Evolutionary conservation across 805 yeast species (phyloP), one percentile per base, ranked within the genome.

Genomic region (Hanseniaspora pseudoguilliermondii): DNA sequence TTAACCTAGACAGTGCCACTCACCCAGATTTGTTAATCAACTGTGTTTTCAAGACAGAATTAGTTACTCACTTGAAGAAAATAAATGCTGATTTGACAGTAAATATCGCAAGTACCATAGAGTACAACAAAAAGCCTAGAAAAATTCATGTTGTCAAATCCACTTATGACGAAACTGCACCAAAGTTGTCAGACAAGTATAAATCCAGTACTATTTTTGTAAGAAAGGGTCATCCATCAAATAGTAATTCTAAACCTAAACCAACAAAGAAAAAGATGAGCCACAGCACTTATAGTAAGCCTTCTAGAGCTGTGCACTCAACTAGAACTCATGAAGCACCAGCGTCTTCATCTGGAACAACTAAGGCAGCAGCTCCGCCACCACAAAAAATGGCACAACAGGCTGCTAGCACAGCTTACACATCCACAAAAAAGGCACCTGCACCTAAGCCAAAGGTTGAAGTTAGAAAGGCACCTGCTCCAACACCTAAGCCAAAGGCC

Each of bases 51-150:
- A 93, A 93, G 71, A 93, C 97, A 0, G 98, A 93, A 66, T 72
- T 93, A 54, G 72, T 86, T 0, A 82, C 95, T 0, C 85, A 84
- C 49, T 69, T 90, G 65, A 84, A 81, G 65, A 77, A 77, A 59
- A 59, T 83, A 51, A 80, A 82, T 62, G 75, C 76, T 16, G 75
- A 78, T 0, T 70, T 88, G 49, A 73, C 75, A 2, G 76, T 93
- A 47, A 76, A 75, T 44, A 77, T 93, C 59, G 90, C 84, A 1
- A 78, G 85, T 3, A 77, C 85, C 0, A 78, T 93, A 57, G 78
- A 79, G 59, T 93, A 93, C 69, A 86, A 84, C 70, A 93, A 91
- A 76, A 93, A 93, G 67, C 88, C 96, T 1, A 95, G 95, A 2
- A 83, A 80, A 67, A 64, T 74, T 27, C 93, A 89, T 59, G 67